A percentile compares a stretch with the other conserved stretches of the same genome.
Conservation (phyloP, 2,329 filamentous ascomycete species). For the Hansfordia pulvinata region DNA sequence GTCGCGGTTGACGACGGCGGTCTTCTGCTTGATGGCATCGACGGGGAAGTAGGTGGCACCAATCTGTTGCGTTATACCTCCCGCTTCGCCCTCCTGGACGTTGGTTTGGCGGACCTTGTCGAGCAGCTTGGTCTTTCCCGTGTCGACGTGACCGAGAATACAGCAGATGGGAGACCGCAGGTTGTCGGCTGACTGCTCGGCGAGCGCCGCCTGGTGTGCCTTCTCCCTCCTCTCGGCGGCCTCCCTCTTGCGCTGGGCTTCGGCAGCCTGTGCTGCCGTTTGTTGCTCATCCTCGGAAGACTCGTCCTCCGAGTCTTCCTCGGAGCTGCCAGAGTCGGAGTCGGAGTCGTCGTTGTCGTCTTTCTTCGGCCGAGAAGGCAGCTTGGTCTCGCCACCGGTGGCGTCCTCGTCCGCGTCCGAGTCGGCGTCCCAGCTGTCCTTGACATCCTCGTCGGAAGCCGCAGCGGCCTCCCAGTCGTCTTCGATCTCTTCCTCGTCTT, state of each 20-base stretch:
- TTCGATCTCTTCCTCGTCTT: slow-evolving; percentile 46
- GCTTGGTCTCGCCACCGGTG: slow-evolving; percentile 14
- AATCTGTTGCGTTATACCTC: slow-evolving; percentile 99
- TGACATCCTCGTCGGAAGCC: slow-evolving; percentile 63
- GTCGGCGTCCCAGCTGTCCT: slow-evolving; percentile 91
- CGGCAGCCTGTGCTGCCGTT: slow-evolving; percentile 59
- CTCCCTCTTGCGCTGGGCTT: slow-evolving; percentile 71
- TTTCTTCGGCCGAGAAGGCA: slow-evolving; percentile 18
- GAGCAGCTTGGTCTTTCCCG: slow-evolving; percentile 96
- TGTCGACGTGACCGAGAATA: slow-evolving; percentile 99
- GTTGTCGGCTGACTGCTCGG: slow-evolving; percentile 84
- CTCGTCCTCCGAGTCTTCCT: slow-evolving; percentile 48
- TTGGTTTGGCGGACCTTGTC: slow-evolving; percentile 99
- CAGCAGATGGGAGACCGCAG: slow-evolving; percentile 97
- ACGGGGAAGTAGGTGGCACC: slow-evolving; percentile 98
- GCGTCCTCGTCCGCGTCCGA: slow-evolving; percentile 53
- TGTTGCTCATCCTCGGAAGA: slow-evolving; percentile 59
- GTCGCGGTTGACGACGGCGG: slow-evolving; percentile 82
- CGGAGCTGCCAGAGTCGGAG: slow-evolving; percentile 31
- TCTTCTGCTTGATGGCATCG: slow-evolving; percentile 86
- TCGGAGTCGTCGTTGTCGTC: slow-evolving; percentile 17
- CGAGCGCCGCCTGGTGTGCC: slow-evolving; percentile 82
- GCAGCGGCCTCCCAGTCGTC: slow-evolving; percentile 86
- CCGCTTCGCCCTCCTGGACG: slow-evolving; percentile 96
- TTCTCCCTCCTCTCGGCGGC: slow-evolving; percentile 79